phyloP scores from a whole-genome alignment of 805 yeast genomes.

The Kluyveromyces siamensis region DNA sequence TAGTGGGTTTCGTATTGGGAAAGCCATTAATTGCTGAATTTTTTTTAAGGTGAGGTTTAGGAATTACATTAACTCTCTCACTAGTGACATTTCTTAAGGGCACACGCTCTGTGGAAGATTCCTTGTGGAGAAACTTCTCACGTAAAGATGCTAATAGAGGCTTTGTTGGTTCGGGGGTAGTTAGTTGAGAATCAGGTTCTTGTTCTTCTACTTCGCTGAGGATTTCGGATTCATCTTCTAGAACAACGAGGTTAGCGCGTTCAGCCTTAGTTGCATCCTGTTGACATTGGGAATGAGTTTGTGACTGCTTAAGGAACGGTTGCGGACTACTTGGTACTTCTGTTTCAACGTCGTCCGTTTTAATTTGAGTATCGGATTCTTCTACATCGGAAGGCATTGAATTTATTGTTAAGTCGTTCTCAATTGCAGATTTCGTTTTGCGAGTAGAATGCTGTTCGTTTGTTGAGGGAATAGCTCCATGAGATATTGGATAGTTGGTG shows the following conservation, averaged over 20 bases:
- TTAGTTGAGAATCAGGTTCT: not conserved
- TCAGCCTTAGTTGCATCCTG: not conserved
- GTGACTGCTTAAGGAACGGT: constrained; percentile 12
- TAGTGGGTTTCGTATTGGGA: not conserved
- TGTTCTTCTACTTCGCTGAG: constrained; percentile 13
- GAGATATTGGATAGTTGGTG: not conserved
- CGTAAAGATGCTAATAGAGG: not conserved
- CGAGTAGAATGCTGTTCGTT: not conserved
- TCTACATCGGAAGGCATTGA: not conserved
- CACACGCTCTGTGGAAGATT: not conserved
- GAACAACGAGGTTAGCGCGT: constrained; percentile 4
- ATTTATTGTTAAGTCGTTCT: not conserved
- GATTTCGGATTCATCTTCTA: constrained; percentile 13
- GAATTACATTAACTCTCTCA: not conserved
- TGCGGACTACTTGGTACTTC: constrained; percentile 22
- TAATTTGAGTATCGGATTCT: not conserved
- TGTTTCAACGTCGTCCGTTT: constrained; percentile 15
- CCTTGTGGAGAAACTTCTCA: not conserved
- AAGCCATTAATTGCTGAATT: not conserved
- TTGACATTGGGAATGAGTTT: not conserved
- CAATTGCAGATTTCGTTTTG: not conserved
- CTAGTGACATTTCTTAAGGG: constrained; percentile 1
- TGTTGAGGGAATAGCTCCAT: not conserved
- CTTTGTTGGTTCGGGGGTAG: not conserved
- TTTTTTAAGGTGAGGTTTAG: not conserved